Conservation (phyloP, 2,329 filamentous ascomycete species). For the Elsinoe perseae region DNA sequence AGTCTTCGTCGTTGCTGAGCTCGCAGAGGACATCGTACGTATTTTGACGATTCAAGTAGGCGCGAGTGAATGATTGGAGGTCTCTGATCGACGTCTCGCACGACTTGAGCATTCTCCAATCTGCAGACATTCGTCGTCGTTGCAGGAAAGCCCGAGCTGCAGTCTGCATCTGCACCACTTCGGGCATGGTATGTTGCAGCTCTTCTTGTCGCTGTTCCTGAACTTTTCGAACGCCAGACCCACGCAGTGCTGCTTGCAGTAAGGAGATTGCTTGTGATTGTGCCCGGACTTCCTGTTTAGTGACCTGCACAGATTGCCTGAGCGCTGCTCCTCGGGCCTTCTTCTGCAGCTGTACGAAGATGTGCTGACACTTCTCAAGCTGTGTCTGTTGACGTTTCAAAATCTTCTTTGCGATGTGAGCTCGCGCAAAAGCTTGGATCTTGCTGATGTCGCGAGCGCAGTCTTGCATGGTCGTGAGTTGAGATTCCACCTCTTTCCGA, state of each 20-base stretch:
- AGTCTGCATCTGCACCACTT: constrained; percentile 46
- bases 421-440: constrained; percentile 53
- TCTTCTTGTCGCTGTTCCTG: constrained; percentile 21
- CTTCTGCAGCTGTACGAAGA: constrained; percentile 25
- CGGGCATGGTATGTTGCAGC: constrained; percentile 38
- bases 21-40: constrained; percentile 58
- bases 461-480: constrained; percentile 55
- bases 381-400: constrained; percentile 44
- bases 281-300: constrained; percentile 13
- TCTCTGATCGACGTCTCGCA: constrained; percentile 51
- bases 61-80: constrained; percentile 61
- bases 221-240: constrained; percentile 19
- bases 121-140: constrained; percentile 37
- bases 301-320: constrained; percentile 7
- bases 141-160: constrained; percentile 42
- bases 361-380: constrained; percentile 40
- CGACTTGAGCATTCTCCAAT: constrained; percentile 48
- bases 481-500: constrained; percentile 36
- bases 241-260: constrained; percentile 38
- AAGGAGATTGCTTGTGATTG: constrained; percentile 21
- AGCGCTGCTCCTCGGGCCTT: constrained; percentile 14
- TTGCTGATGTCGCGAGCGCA: constrained; percentile 52
- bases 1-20: constrained; percentile 59
- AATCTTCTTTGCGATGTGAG: constrained; percentile 48
- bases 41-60: constrained; percentile 54